Evolutionary conservation across 208 protist species (phyloP).

Genomic region (Leishmania gerbilli): DNA sequence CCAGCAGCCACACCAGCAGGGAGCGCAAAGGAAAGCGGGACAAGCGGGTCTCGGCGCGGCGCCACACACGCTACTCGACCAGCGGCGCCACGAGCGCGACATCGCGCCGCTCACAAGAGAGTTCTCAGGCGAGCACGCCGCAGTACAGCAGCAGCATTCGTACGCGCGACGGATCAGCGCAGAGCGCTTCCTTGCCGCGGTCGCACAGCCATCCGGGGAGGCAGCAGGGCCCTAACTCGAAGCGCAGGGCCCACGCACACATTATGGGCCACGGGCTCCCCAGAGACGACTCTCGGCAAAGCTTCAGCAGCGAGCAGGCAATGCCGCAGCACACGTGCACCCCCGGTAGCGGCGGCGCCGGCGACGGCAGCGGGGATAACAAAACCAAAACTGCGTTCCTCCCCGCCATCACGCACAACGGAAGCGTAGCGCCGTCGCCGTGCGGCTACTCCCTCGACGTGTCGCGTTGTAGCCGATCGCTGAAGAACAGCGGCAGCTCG

Average conservation of each 20-base stretch:
- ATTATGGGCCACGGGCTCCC: slow-evolving; percentile 2
- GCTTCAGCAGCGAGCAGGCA: slow-evolving; percentile 13
- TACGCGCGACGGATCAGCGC: not conserved
- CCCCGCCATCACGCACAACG: slow-evolving; percentile 14
- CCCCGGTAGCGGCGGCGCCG: not conserved
- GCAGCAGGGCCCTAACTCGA: not conserved
- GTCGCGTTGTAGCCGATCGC: slow-evolving; percentile 5
- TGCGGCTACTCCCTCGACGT: slow-evolving; percentile 19
- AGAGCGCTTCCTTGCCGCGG: not conserved
- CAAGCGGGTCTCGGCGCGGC: slow-evolving; percentile 1
- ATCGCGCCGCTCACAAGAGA: slow-evolving; percentile 5
- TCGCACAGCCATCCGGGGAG: not conserved
- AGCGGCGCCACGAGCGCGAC: slow-evolving; percentile 1
- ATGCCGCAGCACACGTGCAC: not conserved
- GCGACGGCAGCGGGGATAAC: not conserved
- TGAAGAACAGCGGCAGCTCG: slow-evolving; percentile 12
- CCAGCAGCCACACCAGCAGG: slow-evolving; percentile 14
- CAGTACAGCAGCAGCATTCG: not conserved
- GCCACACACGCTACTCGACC: not conserved
- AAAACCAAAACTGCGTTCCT: slow-evolving; percentile 13
- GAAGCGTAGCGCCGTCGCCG: not conserved
- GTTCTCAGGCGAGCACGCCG: not conserved
- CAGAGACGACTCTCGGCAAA: slow-evolving; percentile 16
- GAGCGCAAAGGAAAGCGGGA: slow-evolving; percentile 20
- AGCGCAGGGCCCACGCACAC: not conserved